These are phyloP conservation scores for Saccharomyces hybrid DNA, from an alignment of 1,139 yeast species.

Conservation along the genomic window DNA sequence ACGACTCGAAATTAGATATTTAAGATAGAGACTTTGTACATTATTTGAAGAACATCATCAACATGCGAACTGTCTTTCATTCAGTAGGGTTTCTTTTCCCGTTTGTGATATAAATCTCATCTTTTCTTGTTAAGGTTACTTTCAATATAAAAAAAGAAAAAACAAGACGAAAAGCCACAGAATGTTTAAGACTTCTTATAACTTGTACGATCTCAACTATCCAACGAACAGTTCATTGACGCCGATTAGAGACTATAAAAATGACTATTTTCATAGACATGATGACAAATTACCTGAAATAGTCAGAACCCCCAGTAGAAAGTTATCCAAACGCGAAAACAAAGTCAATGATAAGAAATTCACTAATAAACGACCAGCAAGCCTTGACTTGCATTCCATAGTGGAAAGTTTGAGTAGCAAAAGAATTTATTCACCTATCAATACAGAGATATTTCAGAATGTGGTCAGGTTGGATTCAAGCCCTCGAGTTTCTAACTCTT, in stretches of 20 bases:
- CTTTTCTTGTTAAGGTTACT: neutral
- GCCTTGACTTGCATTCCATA: constrained; percentile 11
- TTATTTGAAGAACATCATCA: neutral
- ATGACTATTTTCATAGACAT: constrained; percentile 24
- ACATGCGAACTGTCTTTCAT: neutral
- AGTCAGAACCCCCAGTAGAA: neutral
- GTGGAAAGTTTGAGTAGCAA: constrained; percentile 12
- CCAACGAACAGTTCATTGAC: constrained; percentile 23
- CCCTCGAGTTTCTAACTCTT: neutral
- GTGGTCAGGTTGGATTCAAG: constrained; percentile 6
- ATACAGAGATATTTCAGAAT: constrained; percentile 12
- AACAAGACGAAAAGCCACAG: neutral
- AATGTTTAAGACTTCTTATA: constrained; percentile 27
- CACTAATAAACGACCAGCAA: constrained; percentile 16
- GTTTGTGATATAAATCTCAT: neutral
- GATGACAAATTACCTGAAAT: constrained; percentile 21
- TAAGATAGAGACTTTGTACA: neutral
- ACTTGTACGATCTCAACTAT: constrained; percentile 20
- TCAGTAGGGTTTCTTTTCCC: neutral
- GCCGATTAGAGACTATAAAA: constrained; percentile 29
- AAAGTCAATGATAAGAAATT: constrained; percentile 3
- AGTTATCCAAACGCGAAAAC: neutral
- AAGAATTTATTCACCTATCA: constrained; percentile 29
- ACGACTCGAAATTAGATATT: neutral
- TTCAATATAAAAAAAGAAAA: neutral